phyloP scores from a whole-genome alignment of 2,329 filamentous ascomycete genomes.

The Pseudovirgaria hyperparasitica region DNA sequence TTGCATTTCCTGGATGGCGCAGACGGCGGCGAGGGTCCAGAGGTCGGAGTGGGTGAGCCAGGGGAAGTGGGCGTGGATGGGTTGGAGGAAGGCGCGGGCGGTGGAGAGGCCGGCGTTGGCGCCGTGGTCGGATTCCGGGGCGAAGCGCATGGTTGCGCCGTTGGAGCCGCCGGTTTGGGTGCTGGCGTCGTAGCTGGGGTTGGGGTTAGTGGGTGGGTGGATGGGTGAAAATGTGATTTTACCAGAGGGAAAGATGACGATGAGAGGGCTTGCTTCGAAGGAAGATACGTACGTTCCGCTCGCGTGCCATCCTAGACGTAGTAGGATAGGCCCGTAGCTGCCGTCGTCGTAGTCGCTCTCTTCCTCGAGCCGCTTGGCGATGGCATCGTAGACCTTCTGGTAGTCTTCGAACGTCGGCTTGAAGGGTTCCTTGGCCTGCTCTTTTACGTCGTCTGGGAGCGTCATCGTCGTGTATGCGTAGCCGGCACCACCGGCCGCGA shows the following conservation, averaged over 20 bases:
- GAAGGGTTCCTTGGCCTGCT: slow-evolving; percentile 37
- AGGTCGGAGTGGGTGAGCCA: slow-evolving; percentile 97
- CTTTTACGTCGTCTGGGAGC: slow-evolving; percentile 29
- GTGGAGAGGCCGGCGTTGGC: slow-evolving; percentile 83
- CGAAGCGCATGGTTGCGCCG: slow-evolving; percentile 93
- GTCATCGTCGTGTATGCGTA: slow-evolving; percentile 54
- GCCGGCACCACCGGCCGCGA: slow-evolving; percentile 49
- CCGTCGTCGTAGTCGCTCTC: slow-evolving; percentile 94
- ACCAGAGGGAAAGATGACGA: not conserved
- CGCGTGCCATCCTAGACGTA: slow-evolving; percentile 88
- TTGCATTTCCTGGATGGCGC: slow-evolving; percentile 88
- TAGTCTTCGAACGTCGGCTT: slow-evolving; percentile 75
- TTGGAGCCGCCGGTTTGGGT: slow-evolving; percentile 89
- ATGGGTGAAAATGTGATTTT: slow-evolving; percentile 1
- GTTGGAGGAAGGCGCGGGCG: slow-evolving; percentile 86
- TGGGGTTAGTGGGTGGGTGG: slow-evolving; percentile 8
- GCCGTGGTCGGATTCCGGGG: slow-evolving; percentile 77
- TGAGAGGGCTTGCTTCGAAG: not conserved
- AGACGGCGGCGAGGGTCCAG: slow-evolving; percentile 81
- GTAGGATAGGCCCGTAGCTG: slow-evolving; percentile 82
- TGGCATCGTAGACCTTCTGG: slow-evolving; percentile 85
- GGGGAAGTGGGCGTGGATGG: slow-evolving; percentile 79
- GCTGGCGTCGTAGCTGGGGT: slow-evolving; percentile 56
- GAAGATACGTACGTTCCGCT: slow-evolving; percentile 54
- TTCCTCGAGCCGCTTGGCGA: slow-evolving; percentile 69